Evolutionary conservation across 805 yeast genomes (phyloP).

Genomic region (Spathaspora arborariae): DNA sequence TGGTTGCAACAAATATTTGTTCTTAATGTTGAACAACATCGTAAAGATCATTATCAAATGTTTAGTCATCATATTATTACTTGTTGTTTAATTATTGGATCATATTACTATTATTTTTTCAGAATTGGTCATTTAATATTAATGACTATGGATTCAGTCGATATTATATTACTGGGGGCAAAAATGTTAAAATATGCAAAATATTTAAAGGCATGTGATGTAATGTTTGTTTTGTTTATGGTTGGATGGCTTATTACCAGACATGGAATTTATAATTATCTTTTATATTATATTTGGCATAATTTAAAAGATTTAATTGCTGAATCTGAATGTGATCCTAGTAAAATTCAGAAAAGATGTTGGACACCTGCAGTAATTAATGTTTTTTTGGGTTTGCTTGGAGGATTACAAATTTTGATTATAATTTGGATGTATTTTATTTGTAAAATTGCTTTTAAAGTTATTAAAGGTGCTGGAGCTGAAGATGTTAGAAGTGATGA

Average conservation of each 20-base stretch:
- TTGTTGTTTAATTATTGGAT: slow-evolving; percentile 58
- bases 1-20: slow-evolving; percentile 82
- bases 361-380: slow-evolving; percentile 45
- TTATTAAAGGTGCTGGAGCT: slow-evolving; percentile 69
- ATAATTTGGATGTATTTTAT: slow-evolving; percentile 76
- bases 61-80: slow-evolving; percentile 86
- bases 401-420: slow-evolving; percentile 62
- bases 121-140: slow-evolving; percentile 77
- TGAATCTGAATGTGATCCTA: slow-evolving; percentile 37
- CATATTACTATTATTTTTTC: slow-evolving; percentile 68
- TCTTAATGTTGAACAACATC: slow-evolving; percentile 68
- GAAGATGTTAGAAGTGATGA: slow-evolving; percentile 85
- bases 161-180: slow-evolving; percentile 66
- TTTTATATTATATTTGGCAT: slow-evolving; percentile 57
- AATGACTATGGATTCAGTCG: slow-evolving; percentile 81
- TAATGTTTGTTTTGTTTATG: slow-evolving; percentile 63
- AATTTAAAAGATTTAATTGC: slow-evolving; percentile 44
- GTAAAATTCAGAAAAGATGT: slow-evolving; percentile 39
- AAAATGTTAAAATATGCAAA: slow-evolving; percentile 77
- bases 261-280: slow-evolving; percentile 69
- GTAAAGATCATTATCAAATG: slow-evolving; percentile 87
- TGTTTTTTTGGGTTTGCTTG: slow-evolving; percentile 52
- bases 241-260: slow-evolving; percentile 66
- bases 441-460: slow-evolving; percentile 63
- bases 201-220: slow-evolving; percentile 56